These are phyloP conservation scores for Penicillium robsamsonii DNA, from an alignment of 495 filamentous ascomycete genomes.

Conservation along the genomic window DNA sequence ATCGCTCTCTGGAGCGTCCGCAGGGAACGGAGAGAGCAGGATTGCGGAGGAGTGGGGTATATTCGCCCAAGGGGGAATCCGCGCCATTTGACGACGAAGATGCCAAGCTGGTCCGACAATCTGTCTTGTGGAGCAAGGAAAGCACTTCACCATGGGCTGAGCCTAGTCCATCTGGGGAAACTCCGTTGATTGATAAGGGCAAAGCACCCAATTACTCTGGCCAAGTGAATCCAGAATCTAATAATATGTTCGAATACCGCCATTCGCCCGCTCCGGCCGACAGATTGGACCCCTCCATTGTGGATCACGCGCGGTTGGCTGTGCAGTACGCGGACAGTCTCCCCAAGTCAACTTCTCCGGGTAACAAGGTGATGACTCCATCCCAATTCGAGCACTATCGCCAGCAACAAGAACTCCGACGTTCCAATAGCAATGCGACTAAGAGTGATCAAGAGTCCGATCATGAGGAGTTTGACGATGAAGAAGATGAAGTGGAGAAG, in stretches of 20 bases:
- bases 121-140: conserved; percentile 45
- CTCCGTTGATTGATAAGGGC: conserved; percentile 46
- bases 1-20: conserved; percentile 38
- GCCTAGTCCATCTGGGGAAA: conserved; percentile 36
- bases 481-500: conserved; percentile 81
- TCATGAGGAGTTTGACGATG: conserved; percentile 69
- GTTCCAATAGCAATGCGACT: conserved; percentile 49
- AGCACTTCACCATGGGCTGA: conserved; percentile 34
- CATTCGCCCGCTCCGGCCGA: conserved; percentile 37
- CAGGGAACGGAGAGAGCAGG: conserved; percentile 33
- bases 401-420: conserved; percentile 69
- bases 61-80: conserved; percentile 45
- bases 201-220: conserved; percentile 17
- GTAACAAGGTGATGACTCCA: conserved; percentile 83
- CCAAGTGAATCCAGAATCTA: conserved; percentile 15
- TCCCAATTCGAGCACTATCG: conserved; percentile 83
- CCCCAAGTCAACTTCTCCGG: conserved; percentile 38
- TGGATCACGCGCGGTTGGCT: conserved; percentile 55
- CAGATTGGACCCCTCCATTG: conserved; percentile 50
- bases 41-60: conserved; percentile 48
- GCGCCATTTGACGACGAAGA: conserved; percentile 62
- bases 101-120: conserved; percentile 62
- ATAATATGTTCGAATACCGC: conserved; percentile 23
- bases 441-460: conserved; percentile 48
- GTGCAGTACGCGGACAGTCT: conserved; percentile 45